phyloP scores from a whole-genome alignment of 768 basidiomycete species.

The Leucocoprinus leucothites region DNA sequence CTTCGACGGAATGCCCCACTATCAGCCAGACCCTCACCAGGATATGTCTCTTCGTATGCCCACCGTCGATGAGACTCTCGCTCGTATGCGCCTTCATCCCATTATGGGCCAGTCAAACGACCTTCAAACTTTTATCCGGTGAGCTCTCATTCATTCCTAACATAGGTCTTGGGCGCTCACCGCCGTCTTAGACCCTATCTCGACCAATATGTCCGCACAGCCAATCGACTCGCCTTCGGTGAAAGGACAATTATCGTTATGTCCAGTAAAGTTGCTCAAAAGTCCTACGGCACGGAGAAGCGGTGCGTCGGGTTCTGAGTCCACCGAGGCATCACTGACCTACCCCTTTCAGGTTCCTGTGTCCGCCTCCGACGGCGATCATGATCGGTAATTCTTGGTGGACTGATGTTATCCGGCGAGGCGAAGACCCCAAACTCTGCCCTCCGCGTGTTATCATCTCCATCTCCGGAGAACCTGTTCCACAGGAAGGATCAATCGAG shows the following conservation, averaged over 20 bases:
- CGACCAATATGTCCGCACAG: slow-evolving; percentile 80
- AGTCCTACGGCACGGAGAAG: slow-evolving; percentile 96
- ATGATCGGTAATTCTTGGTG: slow-evolving; percentile 96
- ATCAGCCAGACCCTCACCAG: slow-evolving; percentile 45
- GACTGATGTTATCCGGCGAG: slow-evolving; percentile 73
- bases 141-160: slow-evolving; percentile 17
- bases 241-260: slow-evolving; percentile 95
- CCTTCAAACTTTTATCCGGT: slow-evolving; percentile 81
- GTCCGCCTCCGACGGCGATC: slow-evolving; percentile 90
- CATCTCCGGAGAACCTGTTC: slow-evolving; percentile 86
- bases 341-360: slow-evolving; percentile 65
- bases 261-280: slow-evolving; percentile 98
- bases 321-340: slow-evolving; percentile 14
- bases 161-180: not conserved
- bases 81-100: slow-evolving; percentile 62
- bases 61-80: slow-evolving; percentile 56
- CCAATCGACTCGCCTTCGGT: slow-evolving; percentile 85
- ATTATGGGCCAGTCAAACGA: slow-evolving; percentile 65
- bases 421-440: slow-evolving; percentile 70
- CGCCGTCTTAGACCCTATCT: slow-evolving; percentile 58
- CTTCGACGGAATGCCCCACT: slow-evolving; percentile 62
- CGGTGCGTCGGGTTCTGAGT: slow-evolving; percentile 43
- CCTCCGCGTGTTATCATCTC: slow-evolving; percentile 85
- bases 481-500: slow-evolving; percentile 81
- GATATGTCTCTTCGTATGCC: slow-evolving; percentile 65